Percentiles rank a stretch among this genome's conserved stretches.
These are phyloP conservation scores for Lactarius sp. DNA, from an alignment of 768 basidiomycete species.

Conservation along the genomic window DNA sequence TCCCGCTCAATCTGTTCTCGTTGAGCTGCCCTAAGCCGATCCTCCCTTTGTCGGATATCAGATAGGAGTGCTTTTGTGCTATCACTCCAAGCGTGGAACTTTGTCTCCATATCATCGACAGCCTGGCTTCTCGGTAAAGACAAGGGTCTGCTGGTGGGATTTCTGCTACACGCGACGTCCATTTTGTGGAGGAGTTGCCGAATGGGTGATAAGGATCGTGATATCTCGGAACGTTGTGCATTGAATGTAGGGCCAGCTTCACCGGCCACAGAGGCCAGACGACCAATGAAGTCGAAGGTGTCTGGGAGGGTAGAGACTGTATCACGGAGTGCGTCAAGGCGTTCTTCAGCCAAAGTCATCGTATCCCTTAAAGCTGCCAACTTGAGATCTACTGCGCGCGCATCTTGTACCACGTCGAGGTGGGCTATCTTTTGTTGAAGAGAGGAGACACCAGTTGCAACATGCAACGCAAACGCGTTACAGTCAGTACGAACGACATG, in stretches of 20 bases:
- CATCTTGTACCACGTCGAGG: conserved; percentile 14
- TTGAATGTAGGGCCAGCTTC: conserved; percentile 36
- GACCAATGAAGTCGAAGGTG: conserved; percentile 31
- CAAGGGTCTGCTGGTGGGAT: conserved; percentile 43
- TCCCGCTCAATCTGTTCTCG: conserved; percentile 22
- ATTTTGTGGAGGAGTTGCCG: conserved; percentile 53
- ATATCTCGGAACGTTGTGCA: conserved; percentile 36
- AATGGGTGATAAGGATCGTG: conserved; percentile 48
- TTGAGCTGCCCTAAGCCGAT: conserved; percentile 16
- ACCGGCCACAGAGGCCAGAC: conserved; percentile 37
- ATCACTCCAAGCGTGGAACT: conserved; percentile 16
- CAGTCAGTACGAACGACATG: conserved; percentile 61
- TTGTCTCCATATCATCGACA: conserved; percentile 36
- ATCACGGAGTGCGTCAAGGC: conserved; percentile 38
- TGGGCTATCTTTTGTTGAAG: conserved; percentile 22
- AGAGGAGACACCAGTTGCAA: conserved; percentile 29
- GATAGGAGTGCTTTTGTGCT: conserved; percentile 8
- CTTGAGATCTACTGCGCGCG: conserved; percentile 19
- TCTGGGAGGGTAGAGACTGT: conserved; percentile 33
- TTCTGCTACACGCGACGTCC: conserved; percentile 45
- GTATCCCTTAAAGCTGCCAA: background rate
- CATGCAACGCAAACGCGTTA: conserved; percentile 56
- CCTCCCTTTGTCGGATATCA: conserved; percentile 15
- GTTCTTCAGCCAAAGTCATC: conserved; percentile 26
- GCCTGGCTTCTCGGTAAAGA: conserved; percentile 45